These are phyloP conservation scores for Xylaria sp. DNA, from an alignment of 2,329 filamentous ascomycete genomes.

Conservation along the genomic window DNA sequence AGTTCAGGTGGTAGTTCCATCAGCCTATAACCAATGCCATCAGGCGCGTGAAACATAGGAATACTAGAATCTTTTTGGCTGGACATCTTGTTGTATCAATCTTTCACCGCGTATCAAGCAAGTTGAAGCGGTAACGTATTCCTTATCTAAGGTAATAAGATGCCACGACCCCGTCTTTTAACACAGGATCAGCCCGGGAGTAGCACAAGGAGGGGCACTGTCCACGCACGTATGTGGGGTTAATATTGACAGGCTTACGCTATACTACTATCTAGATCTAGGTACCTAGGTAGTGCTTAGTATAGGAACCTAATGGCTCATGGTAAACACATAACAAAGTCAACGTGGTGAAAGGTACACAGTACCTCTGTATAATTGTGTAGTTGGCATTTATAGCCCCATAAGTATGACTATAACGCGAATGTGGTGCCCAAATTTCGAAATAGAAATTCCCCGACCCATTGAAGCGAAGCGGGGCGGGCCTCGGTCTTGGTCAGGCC, in stretches of 20 bases:
- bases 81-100: conserved; percentile 50
- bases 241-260: too few species aligned
- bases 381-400: too few species aligned
- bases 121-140: not conserved
- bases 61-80: conserved; percentile 59
- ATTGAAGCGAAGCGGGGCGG: conserved; percentile 18
- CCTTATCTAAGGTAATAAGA: not conserved
- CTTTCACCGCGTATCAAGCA: not conserved
- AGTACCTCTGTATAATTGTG: not conserved
- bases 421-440: conserved; percentile 19
- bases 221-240: not conserved
- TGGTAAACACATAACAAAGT: not conserved
- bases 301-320: not conserved
- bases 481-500: conserved; percentile 15
- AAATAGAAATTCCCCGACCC: conserved; percentile 23
- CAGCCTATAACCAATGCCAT: conserved; percentile 65
- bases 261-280: too few species aligned
- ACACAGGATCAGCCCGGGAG: not conserved
- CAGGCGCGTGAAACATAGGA: conserved; percentile 60
- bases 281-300: not conserved
- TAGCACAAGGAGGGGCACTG: not conserved
- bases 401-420: conserved; percentile 31
- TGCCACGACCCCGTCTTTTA: not conserved
- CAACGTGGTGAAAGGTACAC: too few species aligned
- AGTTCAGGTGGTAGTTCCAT: conserved; percentile 71